These are phyloP conservation scores for Vachellia collinsii DNA, from an alignment of 306 rosid species.

Conservation along the genomic window DNA sequence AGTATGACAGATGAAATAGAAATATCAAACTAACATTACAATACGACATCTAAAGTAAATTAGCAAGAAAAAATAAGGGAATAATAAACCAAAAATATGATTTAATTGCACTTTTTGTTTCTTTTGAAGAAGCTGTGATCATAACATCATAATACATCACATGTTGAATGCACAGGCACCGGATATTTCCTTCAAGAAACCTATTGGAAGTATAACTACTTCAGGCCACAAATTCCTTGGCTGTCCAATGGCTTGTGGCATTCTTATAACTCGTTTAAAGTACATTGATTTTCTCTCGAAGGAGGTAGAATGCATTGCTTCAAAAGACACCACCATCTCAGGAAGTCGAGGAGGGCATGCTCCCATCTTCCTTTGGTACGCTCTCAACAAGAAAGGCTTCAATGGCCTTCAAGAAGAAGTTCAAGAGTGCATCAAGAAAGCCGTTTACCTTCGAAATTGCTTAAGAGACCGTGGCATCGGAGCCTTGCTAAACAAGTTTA, in stretches of 20 bases:
- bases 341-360: conserved; percentile 77
- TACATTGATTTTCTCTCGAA: conserved; percentile 57
- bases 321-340: conserved; percentile 78
- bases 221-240: not conserved
- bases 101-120: not conserved
- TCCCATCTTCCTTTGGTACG: conserved; percentile 75
- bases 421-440: not conserved
- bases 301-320: conserved; percentile 68
- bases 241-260: conserved; percentile 14
- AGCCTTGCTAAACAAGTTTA: not conserved
- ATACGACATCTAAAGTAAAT: not conserved
- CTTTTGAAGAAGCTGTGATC: not conserved
- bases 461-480: not conserved
- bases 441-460: not conserved
- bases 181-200: not conserved
- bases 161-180: conserved; percentile 18
- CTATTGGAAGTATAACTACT: not conserved
- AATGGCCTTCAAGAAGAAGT: not conserved
- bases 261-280: conserved; percentile 47
- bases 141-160: not conserved
- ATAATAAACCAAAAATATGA: not conserved
- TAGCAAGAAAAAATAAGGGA: not conserved
- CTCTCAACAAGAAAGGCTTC: conserved; percentile 62
- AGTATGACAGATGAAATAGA: conserved; percentile 22
- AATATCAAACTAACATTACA: not conserved